Base-by-base conservation (phyloP, 225 moss, liverwort and hornwort genomes). In the Ulota crispa region DNA sequence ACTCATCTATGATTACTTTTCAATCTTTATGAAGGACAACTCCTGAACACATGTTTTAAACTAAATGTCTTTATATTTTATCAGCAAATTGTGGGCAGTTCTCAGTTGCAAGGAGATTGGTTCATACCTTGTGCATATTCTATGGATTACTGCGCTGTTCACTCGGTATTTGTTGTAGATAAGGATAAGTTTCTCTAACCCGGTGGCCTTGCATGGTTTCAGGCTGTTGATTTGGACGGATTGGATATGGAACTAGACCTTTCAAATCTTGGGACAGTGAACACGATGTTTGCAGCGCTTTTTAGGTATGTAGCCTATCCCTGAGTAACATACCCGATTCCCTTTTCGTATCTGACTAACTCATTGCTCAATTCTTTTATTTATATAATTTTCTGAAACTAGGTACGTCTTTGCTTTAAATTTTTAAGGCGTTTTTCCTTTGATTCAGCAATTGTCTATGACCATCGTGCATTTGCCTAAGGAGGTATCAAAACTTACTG, bases 171-270 rank as follows among this genome's bases (percentile, higher is more conserved):
- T 71, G 18, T 72, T 13, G 5, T 47, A 61, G 16, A 15, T 34
- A 64, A 65, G 57, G 26, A 52, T 53, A 39, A 24, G 76, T 8
- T 32, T 64, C 52, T 18, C 60, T 53, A 59, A 78, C n/a, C 47
- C 21, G 13, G 67, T 37, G 75, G 57, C 14, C 50, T 77, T 82
- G 77, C 31, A 45, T 62, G 80, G 10, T 76, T 87, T 28, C 83
- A 95, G 99, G 99, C 99, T 53, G 91, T 96, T 67, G 99, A 99
- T 83, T 87, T 99, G 69, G 99, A 99, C 45, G 92, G 93, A 52
- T 80, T 94, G 80, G 99, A 99, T 81, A 94, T 99, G 99, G 99
- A 99, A 83, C 86, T 99, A 18, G 99, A 99, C 84, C 89, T 99
- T 50, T 96, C 99, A 75, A 99, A 86, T 74, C 92, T 99, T 81